Base-by-base conservation (phyloP, 2,329 filamentous ascomycete species). In the Grosmannia penicillata region DNA sequence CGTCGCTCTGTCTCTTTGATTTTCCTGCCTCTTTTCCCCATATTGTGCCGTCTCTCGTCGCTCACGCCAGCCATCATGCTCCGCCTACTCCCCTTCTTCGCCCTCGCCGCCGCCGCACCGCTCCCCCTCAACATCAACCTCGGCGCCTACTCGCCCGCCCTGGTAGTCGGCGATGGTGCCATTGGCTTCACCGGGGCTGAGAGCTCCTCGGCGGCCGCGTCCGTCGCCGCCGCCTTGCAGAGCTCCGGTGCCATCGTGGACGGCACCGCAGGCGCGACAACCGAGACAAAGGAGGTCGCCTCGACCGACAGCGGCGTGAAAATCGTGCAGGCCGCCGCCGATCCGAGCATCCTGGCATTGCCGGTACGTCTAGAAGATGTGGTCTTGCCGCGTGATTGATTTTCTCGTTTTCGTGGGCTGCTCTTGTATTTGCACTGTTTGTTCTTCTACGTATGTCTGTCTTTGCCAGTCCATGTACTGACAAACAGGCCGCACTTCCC, bases 81-180 rank as follows among this genome's bases (percentile, higher is more conserved):
- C 25, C n/a, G n/a, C 11, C 28, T 30, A 6, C n/a, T 18, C 8
- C 22, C 34, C 8, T 19, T 41, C 33, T 11, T 38, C 19, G 23
- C 37, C 7, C 24, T 33, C 27, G 30, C 36, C 22, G 14, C 29
- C 21, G 35, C 44, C 25, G 19, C 30, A 8, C 35, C 42, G 4
- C 33, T 46, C 14, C 45, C 43, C 2, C 45, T 47, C 31, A 47
- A 47, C 32, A 62, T 62, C 48, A 62, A 62, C 52, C 56, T 62
- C 33, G 59, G 59, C 31, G 59, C 59, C 21, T 62, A 62, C 47
- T 62, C 59, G 6, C 59, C 59, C 14, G 59, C 59, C 46, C 51
- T 62, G 51, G 60, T 60, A 38, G 48, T 53, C 25, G 53, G 53
- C 53, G 40, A 42, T 36, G 40, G 40, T 21, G 41, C 29, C 11